Base-by-base conservation (phyloP, 116 monocot species). In the Posidonia oceanica region DNA sequence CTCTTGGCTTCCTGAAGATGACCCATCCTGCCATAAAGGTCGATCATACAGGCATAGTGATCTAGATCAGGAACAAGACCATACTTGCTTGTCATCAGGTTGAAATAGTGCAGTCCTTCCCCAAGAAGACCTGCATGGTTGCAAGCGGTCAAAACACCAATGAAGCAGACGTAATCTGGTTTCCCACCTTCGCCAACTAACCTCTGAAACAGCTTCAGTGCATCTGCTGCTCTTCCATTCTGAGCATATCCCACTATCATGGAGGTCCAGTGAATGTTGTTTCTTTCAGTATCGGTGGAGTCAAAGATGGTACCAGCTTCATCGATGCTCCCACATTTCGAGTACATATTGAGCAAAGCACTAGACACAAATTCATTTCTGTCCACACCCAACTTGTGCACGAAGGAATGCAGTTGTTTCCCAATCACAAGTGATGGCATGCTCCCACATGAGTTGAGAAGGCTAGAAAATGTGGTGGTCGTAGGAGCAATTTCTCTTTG, bases 1-100 rank as follows among this genome's bases (percentile, higher is more conserved):
- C 68, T 69, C 60, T 74, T 78, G 3, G 87, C 81, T 71, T 83
- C 83, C 52, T 0, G 39, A 22, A 83, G 23, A 69, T 67, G 78
- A 17, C 80, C 80, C 17, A 67, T 69, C 42, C 87, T 37, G 23
- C 83, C 83, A 29, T 78, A 56, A 59, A 81, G 74, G 52, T 83
- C 87, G 48, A 87, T 77, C 68, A 87, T 48, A 72, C 87, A 87
- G 16, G 80, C 62, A 64, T 68, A 80, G 56, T 80, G 87, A 68
- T 83, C 81, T 29, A 80, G 75, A 23, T 37, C 66, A 16, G 83
- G 87, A 56, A 54, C 40, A 54, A 83, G 72, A 41, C 80, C 78
- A 63, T 76, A 64, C 16, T 75, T 55, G 52, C 44, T 70, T 59
- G 62, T 14, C 83, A 87, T 87, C 36, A 71, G 65, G 8, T 75